Conservation (phyloP, 2,329 filamentous ascomycete species). For the Phyllosticta capitalensis region DNA sequence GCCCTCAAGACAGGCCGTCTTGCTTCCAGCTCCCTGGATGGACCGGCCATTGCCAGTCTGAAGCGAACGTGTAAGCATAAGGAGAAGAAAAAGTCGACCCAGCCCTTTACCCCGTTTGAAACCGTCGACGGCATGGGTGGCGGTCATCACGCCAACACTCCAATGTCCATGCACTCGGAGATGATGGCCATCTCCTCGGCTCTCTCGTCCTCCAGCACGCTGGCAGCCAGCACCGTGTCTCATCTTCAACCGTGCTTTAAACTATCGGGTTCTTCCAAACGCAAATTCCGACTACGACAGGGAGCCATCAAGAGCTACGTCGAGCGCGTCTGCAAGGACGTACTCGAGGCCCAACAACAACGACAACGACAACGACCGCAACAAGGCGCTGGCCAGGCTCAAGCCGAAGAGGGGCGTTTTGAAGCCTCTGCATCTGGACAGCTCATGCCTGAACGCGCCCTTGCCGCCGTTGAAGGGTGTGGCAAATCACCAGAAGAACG, state of each 20-base stretch:
- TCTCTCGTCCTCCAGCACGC: conserved; percentile 35
- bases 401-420: conserved; percentile 41
- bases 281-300: conserved; percentile 34
- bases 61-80: conserved; percentile 29
- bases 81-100: conserved; percentile 11
- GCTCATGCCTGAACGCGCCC: conserved; percentile 17
- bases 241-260: conserved; percentile 42
- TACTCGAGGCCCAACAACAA: not conserved
- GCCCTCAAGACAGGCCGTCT: conserved; percentile 40
- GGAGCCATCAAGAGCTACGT: conserved; percentile 37
- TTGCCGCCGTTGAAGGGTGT: conserved; percentile 18
- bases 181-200: conserved; percentile 48
- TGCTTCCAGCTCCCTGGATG: conserved; percentile 24
- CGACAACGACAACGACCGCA: not conserved
- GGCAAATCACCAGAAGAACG: conserved; percentile 17
- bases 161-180: conserved; percentile 45
- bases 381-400: conserved; percentile 23
- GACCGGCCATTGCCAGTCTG: conserved; percentile 29
- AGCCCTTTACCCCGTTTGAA: conserved; percentile 33
- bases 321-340: conserved; percentile 29
- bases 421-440: conserved; percentile 37
- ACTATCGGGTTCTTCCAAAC: conserved; percentile 42
- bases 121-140: conserved; percentile 19
- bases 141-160: conserved; percentile 32
- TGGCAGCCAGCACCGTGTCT: conserved; percentile 34